Evolutionary conservation across 805 yeast species (phyloP).

Genomic region (Lachancea nothofagi): DNA sequence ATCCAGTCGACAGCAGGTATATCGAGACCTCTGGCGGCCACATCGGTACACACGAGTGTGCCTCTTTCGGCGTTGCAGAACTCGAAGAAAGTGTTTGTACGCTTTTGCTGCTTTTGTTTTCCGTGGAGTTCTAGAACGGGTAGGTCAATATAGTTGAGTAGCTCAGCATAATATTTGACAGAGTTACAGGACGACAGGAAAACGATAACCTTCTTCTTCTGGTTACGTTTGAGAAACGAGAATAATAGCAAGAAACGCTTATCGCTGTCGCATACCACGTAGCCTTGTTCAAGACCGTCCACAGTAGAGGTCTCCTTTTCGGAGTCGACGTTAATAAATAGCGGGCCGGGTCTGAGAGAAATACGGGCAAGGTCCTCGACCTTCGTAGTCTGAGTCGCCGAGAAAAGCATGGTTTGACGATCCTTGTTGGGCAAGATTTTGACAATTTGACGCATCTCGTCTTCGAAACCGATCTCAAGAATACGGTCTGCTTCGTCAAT

Average conservation of each 20-base stretch:
- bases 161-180: conserved; percentile 92
- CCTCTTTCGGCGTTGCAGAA: conserved; percentile 97
- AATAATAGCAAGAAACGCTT: conserved; percentile 84
- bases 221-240: conserved; percentile 88
- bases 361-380: conserved; percentile 98
- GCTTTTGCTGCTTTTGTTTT: conserved; percentile 96
- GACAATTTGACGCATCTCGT: conserved; percentile 96
- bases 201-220: conserved; percentile 88
- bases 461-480: conserved; percentile 96
- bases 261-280: conserved; percentile 95
- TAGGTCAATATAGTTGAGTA: conserved; percentile 89
- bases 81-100: conserved; percentile 97
- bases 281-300: conserved; percentile 96
- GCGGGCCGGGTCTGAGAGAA: conserved; percentile 88
- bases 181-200: conserved; percentile 95
- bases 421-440: conserved; percentile 87
- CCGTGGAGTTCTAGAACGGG: conserved; percentile 97
- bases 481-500: conserved; percentile 99
- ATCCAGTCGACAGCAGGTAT: conserved; percentile 99
- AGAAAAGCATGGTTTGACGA: conserved; percentile 93
- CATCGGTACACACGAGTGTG: conserved; percentile 91
- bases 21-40: conserved; percentile 98
- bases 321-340: conserved; percentile 87
- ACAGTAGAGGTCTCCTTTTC: conserved; percentile 84
- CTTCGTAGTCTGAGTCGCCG: conserved; percentile 99